These are phyloP conservation scores for Phytophthora macrochlamydospora DNA, from an alignment of 352 stramenopile species.

Conservation along the genomic window DNA sequence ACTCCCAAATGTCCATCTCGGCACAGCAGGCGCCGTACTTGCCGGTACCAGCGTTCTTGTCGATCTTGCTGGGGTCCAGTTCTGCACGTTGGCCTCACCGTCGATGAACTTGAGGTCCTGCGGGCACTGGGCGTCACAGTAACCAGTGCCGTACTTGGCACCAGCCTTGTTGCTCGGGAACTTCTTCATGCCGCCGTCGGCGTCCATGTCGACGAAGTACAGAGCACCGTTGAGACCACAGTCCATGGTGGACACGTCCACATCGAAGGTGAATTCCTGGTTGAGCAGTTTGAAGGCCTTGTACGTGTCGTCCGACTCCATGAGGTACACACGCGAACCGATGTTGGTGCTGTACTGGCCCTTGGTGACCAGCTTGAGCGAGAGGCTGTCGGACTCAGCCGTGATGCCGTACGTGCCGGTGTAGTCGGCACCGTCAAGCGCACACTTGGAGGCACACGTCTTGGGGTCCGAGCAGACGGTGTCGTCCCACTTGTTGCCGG, in stretches of 20 bases:
- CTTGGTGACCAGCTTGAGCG: slow-evolving; percentile 40
- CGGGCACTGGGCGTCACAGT: slow-evolving; percentile 41
- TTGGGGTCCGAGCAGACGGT: slow-evolving; percentile 33
- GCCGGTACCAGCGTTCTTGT: slow-evolving; percentile 14
- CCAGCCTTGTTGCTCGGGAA: slow-evolving; percentile 33
- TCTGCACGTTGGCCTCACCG: slow-evolving; percentile 38
- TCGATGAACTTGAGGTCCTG: slow-evolving; percentile 57
- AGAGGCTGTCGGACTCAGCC: slow-evolving; percentile 19
- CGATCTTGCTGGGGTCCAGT: not conserved
- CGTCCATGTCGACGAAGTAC: slow-evolving; percentile 55
- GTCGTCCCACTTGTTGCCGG: slow-evolving; percentile 35
- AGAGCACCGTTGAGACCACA: slow-evolving; percentile 50
- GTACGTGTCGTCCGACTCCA: slow-evolving; percentile 29
- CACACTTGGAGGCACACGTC: slow-evolving; percentile 39
- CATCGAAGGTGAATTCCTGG: slow-evolving; percentile 47
- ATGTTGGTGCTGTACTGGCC: slow-evolving; percentile 40
- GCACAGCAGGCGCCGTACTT: slow-evolving; percentile 46
- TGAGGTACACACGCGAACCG: slow-evolving; percentile 45
- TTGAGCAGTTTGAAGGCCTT: slow-evolving; percentile 50
- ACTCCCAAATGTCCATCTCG: slow-evolving; percentile 49
- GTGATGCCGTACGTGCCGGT: slow-evolving; percentile 42
- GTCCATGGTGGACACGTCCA: slow-evolving; percentile 41
- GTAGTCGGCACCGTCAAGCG: slow-evolving; percentile 47
- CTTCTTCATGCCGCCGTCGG: slow-evolving; percentile 35
- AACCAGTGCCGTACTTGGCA: slow-evolving; percentile 25